Evolutionary conservation across 805 yeast genomes (phyloP).

Genomic region (Suhomyces pyralidae): DNA sequence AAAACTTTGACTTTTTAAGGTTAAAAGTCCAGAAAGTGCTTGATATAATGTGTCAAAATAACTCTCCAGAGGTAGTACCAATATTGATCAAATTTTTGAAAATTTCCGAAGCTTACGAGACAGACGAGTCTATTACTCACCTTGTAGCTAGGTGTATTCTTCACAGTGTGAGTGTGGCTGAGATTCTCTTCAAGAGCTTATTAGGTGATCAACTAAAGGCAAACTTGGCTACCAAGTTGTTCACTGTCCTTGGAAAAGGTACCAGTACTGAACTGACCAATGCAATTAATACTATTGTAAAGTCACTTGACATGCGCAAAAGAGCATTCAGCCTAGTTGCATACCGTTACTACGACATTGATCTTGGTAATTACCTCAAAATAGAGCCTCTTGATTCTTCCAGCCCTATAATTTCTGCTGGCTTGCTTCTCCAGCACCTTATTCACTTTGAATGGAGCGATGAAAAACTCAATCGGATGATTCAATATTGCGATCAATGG

Average conservation of each 20-base stretch:
- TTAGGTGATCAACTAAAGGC: constrained; percentile 3
- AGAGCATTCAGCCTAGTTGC: constrained; percentile 9
- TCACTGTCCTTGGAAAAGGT: constrained; percentile 14
- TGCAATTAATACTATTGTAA: constrained; percentile 16
- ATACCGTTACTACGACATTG: constrained; percentile 21
- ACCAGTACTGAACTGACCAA: constrained; percentile 14
- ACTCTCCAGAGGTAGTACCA: neutral
- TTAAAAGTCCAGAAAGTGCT: constrained; percentile 33
- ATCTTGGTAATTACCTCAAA: constrained; percentile 5
- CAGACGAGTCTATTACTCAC: constrained; percentile 16
- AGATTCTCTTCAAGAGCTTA: neutral
- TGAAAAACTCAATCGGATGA: neutral
- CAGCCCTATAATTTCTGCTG: constrained; percentile 6
- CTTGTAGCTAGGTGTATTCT: constrained; percentile 11
- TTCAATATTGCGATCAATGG: constrained; percentile 14
- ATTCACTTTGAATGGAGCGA: constrained; percentile 23
- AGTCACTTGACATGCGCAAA: constrained; percentile 11
- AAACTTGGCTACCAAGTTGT: constrained; percentile 1
- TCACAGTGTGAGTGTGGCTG: neutral
- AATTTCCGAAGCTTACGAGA: neutral
- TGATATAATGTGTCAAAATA: neutral
- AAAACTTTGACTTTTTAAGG: constrained; percentile 15
- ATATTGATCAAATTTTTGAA: neutral
- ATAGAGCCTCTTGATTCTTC: neutral
- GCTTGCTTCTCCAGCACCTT: constrained; percentile 20